These are phyloP conservation scores for Colletotrichum cordylinicola DNA, from an alignment of 2,329 filamentous ascomycete genomes.

Conservation along the genomic window DNA sequence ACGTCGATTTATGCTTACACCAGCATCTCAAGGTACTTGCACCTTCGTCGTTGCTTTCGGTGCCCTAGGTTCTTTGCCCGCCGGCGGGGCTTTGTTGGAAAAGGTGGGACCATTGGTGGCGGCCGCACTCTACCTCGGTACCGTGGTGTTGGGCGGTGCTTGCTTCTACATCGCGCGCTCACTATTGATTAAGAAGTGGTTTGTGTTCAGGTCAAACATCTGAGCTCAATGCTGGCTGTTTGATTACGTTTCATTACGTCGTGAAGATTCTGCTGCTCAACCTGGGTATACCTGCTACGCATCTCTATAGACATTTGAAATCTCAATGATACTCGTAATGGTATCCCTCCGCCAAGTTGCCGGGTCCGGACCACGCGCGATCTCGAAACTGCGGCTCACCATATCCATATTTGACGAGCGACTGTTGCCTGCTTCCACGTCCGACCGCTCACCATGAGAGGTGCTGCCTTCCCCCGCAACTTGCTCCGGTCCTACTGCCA, in stretches of 20 bases:
- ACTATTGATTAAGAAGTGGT: background rate
- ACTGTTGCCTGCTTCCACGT: background rate
- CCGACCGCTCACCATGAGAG: background rate
- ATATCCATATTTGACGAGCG: background rate
- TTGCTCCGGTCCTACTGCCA: background rate
- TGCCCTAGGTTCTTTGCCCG: background rate
- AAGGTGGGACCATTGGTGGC: background rate
- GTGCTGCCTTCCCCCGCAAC: background rate
- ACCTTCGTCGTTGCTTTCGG: background rate
- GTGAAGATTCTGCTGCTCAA: background rate
- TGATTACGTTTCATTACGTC: background rate
- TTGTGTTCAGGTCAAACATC: background rate
- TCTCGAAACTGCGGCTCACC: background rate
- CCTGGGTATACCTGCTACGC: background rate
- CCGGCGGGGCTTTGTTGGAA: background rate
- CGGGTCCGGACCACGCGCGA: background rate
- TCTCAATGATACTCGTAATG: background rate
- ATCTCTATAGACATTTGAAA: background rate
- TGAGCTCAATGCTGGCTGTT: background rate
- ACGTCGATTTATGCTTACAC: background rate
- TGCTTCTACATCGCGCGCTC: background rate
- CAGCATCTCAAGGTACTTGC: background rate
- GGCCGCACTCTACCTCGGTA: background rate
- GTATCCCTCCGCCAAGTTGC: background rate
- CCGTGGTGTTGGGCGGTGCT: background rate